A percentile compares a stretch with the other conserved stretches of the same genome.
phyloP scores from a whole-genome alignment of 768 basidiomycete genomes.

The Rhodotorula graminis region DNA sequence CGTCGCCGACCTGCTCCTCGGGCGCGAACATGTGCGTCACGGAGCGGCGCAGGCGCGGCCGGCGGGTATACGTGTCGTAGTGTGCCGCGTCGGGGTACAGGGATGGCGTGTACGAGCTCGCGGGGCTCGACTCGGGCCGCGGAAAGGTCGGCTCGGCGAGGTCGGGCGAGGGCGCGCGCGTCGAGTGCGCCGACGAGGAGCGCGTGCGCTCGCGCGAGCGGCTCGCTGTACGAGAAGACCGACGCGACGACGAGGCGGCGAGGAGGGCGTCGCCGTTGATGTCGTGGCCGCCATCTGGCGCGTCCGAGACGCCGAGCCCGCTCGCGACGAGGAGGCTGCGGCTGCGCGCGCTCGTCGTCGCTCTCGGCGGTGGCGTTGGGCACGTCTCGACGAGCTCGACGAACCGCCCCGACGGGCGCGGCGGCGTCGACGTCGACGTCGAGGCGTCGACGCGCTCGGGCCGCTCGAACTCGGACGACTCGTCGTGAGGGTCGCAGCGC shows the following conservation, averaged over 20 bases:
- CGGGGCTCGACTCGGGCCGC: no score
- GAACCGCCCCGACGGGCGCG: neutral
- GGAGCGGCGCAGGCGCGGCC: neutral
- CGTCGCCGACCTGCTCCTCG: no score
- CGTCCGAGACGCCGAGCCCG: neutral
- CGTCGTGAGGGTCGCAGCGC: neutral
- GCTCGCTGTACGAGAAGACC: neutral
- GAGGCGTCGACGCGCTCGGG: neutral
- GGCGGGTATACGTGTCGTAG: slow-evolving; percentile 8
- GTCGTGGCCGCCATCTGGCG: neutral
- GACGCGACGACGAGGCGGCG: neutral
- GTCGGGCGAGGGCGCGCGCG: no score
- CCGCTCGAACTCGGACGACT: neutral
- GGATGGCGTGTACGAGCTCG: neutral
- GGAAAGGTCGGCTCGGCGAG: neutral
- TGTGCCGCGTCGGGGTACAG: slow-evolving; percentile 9
- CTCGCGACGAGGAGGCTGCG: neutral
- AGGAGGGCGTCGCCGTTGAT: neutral
- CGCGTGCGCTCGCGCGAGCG: neutral
- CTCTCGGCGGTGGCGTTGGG: slow-evolving; percentile 3
- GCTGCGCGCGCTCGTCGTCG: neutral
- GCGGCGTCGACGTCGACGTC: slow-evolving; percentile 4
- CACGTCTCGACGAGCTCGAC: slow-evolving; percentile 9
- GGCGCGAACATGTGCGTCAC: neutral
- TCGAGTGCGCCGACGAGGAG: no score